Percentiles rank a stretch among this genome's conserved stretches.
These are phyloP conservation scores for Cyberlindnera maclurae DNA, from an alignment of 805 yeast genomes.

Conservation along the genomic window DNA sequence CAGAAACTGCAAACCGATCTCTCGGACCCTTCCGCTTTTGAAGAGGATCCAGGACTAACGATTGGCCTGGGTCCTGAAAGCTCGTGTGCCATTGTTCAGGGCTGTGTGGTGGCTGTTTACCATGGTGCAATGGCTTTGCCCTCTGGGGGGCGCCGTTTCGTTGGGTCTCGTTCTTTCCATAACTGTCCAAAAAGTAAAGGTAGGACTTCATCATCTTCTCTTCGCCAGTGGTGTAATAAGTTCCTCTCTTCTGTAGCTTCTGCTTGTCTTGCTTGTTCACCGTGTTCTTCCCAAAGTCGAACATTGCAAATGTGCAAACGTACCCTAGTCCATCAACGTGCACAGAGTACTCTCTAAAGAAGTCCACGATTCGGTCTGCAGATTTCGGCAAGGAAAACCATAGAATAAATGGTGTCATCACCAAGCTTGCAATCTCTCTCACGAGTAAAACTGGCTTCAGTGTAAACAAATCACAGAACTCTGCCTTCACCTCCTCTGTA, in stretches of 20 bases:
- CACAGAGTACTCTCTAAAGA: constrained; percentile 81
- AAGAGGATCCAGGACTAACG: constrained; percentile 6
- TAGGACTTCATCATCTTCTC: constrained; percentile 93
- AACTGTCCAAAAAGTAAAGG: constrained; percentile 79
- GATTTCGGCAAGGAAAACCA: constrained; percentile 75
- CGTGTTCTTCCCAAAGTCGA: constrained; percentile 62
- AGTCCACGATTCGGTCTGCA: constrained; percentile 76
- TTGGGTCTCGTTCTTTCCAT: constrained; percentile 42
- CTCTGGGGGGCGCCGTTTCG: constrained; percentile 13
- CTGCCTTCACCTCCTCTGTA: constrained; percentile 74
- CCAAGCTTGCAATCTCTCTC: constrained; percentile 73
- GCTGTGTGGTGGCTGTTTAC: no score
- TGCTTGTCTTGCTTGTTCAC: constrained; percentile 29
- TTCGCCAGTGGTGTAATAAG: constrained; percentile 39
- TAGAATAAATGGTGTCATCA: constrained; percentile 82
- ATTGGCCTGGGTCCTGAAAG: neutral
- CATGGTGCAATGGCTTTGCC: constrained; percentile 5
- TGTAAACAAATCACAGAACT: constrained; percentile 74
- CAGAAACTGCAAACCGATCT: constrained; percentile 1
- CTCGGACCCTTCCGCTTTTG: constrained; percentile 1
- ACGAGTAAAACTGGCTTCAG: constrained; percentile 62
- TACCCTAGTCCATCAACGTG: constrained; percentile 94
- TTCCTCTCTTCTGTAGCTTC: constrained; percentile 23
- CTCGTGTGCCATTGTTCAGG: no score
- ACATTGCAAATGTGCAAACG: constrained; percentile 92